Base-by-base conservation (phyloP, 163 green algal species). In the Trebouxia gelatinosa region DNA sequence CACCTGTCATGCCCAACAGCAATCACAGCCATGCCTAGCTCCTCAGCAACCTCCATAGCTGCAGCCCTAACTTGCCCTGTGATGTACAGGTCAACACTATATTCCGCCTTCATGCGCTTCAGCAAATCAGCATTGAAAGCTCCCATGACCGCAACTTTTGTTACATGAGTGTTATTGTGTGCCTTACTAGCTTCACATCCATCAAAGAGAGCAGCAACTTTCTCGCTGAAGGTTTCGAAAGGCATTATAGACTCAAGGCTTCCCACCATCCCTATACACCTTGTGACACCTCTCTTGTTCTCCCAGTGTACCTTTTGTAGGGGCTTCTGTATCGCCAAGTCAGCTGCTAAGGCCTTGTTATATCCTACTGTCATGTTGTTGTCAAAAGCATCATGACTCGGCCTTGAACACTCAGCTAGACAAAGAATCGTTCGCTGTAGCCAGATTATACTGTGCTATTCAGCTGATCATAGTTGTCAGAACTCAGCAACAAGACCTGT, bases 321-420 rank as follows among this genome's bases (percentile, higher is more conserved):
- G 29, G 64, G 35, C 35, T 72, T 21, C 35, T 35, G 35, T 0
- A 72, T 35, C 37, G 50, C 35, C 32, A 72, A n/a, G 37, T 72
- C 64, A 51, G 35, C 35, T 6, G 64, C 64, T 23, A 72, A 29
- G 7, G 35, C 64, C 31, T 21, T 5, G 26, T 72, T 72, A 37
- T 51, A 72, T 21, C 64, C 64, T 26, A 72, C 64, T 26, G 64
- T 72, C 64, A 72, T 72, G 35, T 72, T 72, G 37, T 72, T 72
- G 64, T 72, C 64, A 19, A 72, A 72, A 37, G 50, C 64, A 17
- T 72, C 35, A 51, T 72, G 64, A n/a, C n/a, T n/a, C n/a, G n/a
- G n/a, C n/a, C n/a, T n/a, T n/a, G n/a, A n/a, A n/a, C n/a, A n/a
- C n/a, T n/a, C n/a, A n/a, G n/a, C n/a, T n/a, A n/a, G n/a, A n/a